Evolutionary conservation across 1,284 basidiomycete species (phyloP).

Genomic region (Sporisorium graminicola): DNA sequence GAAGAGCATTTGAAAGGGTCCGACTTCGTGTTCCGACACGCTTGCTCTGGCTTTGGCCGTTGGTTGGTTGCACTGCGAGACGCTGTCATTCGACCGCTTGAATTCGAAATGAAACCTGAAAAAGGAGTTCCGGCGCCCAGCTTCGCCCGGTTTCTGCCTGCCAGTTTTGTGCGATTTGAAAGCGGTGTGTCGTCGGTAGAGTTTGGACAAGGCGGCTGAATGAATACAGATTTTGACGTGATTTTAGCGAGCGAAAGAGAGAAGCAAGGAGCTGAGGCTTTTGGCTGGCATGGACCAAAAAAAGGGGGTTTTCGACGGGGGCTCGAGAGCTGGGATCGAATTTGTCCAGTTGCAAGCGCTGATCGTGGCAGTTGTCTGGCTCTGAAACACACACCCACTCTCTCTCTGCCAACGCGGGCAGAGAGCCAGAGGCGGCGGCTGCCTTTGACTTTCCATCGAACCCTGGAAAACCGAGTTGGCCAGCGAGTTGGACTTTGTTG

Average conservation of each 20-base stretch:
- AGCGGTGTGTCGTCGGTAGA: background rate
- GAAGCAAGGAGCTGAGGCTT: background rate
- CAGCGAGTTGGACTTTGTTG: background rate
- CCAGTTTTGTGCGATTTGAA: background rate
- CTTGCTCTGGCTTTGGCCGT: too few species aligned
- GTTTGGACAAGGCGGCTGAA: background rate
- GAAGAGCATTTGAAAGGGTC: too few species aligned
- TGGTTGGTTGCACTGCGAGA: background rate
- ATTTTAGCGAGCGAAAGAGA: background rate
- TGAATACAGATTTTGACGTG: too few species aligned
- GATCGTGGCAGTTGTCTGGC: conserved; percentile 1
- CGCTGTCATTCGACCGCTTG: conserved; percentile 4
- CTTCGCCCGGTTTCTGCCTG: too few species aligned
- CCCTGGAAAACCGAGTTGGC: conserved; percentile 1
- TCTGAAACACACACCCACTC: conserved; percentile 8
- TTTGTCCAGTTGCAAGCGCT: background rate
- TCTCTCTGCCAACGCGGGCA: too few species aligned
- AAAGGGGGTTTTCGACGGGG: background rate
- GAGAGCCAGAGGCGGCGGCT: background rate
- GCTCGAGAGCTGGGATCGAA: conserved; percentile 8
- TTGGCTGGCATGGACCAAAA: too few species aligned
- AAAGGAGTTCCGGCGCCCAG: conserved; percentile 9
- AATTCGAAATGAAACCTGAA: background rate
- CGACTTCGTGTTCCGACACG: too few species aligned
- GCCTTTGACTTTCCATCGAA: background rate